These are phyloP conservation scores for Misopates orontium DNA, from an alignment of 257 asterid species.

Conservation along the genomic window DNA sequence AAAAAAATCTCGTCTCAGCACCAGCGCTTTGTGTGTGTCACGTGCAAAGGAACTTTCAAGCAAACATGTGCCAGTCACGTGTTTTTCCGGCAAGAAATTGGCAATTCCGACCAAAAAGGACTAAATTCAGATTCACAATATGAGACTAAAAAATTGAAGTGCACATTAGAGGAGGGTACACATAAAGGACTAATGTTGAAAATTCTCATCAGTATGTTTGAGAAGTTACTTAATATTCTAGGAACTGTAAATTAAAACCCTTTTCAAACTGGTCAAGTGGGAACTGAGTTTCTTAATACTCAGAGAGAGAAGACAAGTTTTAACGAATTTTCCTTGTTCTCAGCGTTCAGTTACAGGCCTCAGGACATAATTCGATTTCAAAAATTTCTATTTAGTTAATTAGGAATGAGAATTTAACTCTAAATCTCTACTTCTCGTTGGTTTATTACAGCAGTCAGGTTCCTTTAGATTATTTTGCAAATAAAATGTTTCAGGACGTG, in stretches of 20 bases:
- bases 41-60: no score
- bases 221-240: neutral
- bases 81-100: no score
- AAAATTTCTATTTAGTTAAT: neutral
- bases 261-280: conserved; percentile 11
- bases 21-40: no score
- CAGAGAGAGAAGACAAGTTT: neutral
- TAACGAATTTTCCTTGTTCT: neutral
- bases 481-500: conserved; percentile 72
- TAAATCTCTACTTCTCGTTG: neutral
- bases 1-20: no score
- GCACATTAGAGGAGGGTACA: no score
- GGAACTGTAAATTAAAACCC: neutral
- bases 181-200: no score
- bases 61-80: no score
- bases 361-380: neutral
- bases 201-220: no score
- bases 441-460: neutral
- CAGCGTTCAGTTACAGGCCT: neutral
- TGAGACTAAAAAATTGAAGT: no score
- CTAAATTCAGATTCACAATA: no score
- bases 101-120: no score
- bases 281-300: neutral
- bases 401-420: neutral
- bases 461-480: conserved; percentile 17